Percentiles rank a stretch among this genome's conserved stretches.
Conservation (phyloP, 2,329 filamentous ascomycete genomes). For the Cyphellophora attinorum region DNA sequence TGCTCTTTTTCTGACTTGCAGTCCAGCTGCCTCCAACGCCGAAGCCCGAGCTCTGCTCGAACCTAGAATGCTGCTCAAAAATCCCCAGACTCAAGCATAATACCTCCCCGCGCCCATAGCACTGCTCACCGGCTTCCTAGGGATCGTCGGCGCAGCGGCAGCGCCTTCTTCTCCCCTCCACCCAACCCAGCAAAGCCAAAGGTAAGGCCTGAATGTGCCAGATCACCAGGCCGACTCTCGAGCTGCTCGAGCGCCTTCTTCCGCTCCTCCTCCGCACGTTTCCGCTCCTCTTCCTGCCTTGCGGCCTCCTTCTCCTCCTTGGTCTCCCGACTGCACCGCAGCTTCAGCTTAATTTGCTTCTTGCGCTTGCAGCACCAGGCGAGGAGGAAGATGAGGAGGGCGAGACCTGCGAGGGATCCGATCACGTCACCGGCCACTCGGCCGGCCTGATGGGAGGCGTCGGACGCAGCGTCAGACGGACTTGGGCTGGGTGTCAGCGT, state of each 20-base stretch:
- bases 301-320: conserved; percentile 1
- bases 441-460: conserved; percentile 1
- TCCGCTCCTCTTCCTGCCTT: conserved; percentile 2
- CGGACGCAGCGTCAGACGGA: neutral
- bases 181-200: no score
- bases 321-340: conserved; percentile 1
- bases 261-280: conserved; percentile 4
- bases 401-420: conserved; percentile 11
- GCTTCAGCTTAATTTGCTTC: conserved; percentile 7
- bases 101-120: neutral
- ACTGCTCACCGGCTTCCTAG: neutral
- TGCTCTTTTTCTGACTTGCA: no score
- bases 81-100: no score
- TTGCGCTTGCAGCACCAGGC: conserved; percentile 9
- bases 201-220: no score
- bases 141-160: neutral
- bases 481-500: conserved; percentile 1
- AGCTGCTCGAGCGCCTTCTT: conserved; percentile 5
- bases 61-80: no score
- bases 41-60: no score
- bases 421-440: conserved; percentile 13
- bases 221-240: conserved; percentile 1
- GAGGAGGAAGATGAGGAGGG: conserved; percentile 9
- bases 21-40: no score
- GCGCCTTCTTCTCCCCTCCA: no score